These are phyloP conservation scores for Ramicandelaber brevisporus DNA, from an alignment of 192 early-diverging fungal genomes.

Conservation along the genomic window DNA sequence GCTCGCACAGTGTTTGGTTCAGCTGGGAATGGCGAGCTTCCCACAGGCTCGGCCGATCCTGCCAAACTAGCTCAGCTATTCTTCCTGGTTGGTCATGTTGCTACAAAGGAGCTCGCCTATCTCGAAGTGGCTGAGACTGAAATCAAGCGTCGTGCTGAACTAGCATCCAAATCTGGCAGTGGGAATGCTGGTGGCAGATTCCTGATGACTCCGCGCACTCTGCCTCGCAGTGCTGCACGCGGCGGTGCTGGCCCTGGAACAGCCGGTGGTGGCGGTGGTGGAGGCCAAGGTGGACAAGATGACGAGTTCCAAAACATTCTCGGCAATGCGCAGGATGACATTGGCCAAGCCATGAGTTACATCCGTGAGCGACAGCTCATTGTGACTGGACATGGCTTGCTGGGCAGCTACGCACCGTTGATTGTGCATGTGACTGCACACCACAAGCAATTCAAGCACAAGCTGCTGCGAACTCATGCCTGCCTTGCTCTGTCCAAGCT, in stretches of 20 bases:
- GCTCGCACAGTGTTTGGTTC: constrained; percentile 33
- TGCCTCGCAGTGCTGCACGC: no score
- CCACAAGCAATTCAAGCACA: constrained; percentile 57
- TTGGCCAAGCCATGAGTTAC: constrained; percentile 58
- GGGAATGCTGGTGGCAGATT: not conserved
- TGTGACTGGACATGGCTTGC: constrained; percentile 46
- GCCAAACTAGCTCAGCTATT: constrained; percentile 54
- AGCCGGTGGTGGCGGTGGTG: constrained; percentile 40
- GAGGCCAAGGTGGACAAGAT: constrained; percentile 15
- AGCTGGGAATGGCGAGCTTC: constrained; percentile 1
- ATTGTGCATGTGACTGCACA: constrained; percentile 56
- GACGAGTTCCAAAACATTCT: constrained; percentile 86
- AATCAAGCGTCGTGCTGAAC: constrained; percentile 74
- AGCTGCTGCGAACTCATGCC: constrained; percentile 65
- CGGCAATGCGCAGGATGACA: constrained; percentile 87
- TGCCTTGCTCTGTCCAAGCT: constrained; percentile 78
- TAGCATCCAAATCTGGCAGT: constrained; percentile 1
- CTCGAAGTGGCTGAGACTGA: constrained; percentile 83
- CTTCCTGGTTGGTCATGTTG: constrained; percentile 86
- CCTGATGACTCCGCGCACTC: no score
- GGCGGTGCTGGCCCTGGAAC: constrained; percentile 80
- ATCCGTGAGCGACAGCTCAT: constrained; percentile 85
- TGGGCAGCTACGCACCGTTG: constrained; percentile 59
- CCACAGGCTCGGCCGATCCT: constrained; percentile 1
- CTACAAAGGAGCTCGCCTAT: constrained; percentile 88